Conservation (phyloP, 768 basidiomycete species). For the Sarcodon sp. region DNA sequence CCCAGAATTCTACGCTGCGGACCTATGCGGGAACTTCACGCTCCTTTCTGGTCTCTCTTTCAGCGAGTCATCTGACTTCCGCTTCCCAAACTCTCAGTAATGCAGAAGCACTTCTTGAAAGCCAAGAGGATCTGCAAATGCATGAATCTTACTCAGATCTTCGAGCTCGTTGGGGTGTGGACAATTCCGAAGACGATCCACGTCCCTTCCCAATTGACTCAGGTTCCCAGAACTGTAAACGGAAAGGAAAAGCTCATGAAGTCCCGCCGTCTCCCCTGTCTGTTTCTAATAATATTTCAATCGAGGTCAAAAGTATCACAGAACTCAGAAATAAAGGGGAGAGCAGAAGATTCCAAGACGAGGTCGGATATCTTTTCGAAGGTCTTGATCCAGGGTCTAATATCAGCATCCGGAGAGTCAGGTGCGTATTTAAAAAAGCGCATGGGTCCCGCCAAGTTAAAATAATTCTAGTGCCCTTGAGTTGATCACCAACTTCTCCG, state of each 20-base stretch:
- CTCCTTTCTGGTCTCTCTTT: constrained; percentile 64
- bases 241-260: constrained; percentile 14
- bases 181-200: constrained; percentile 65
- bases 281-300: constrained; percentile 42
- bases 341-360: constrained; percentile 67
- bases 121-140: constrained; percentile 29
- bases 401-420: constrained; percentile 50
- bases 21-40: constrained; percentile 72
- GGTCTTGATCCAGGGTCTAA: constrained; percentile 46
- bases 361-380: constrained; percentile 78
- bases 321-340: constrained; percentile 76
- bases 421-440: constrained; percentile 25
- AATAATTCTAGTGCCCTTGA: constrained; percentile 49
- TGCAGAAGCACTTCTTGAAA: constrained; percentile 3
- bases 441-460: background rate
- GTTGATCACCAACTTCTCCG: constrained; percentile 61
- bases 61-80: constrained; percentile 12
- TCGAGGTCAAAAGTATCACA: constrained; percentile 62
- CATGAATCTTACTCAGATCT: constrained; percentile 71
- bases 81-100: constrained; percentile 1
- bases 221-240: constrained; percentile 12
- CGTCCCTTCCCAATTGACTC: constrained; percentile 18
- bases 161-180: constrained; percentile 71
- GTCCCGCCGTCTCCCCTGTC: constrained; percentile 22
- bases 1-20: background rate